Evolutionary conservation across 352 stramenopile species (phyloP).

Genomic region (Phytophthora brassicae): DNA sequence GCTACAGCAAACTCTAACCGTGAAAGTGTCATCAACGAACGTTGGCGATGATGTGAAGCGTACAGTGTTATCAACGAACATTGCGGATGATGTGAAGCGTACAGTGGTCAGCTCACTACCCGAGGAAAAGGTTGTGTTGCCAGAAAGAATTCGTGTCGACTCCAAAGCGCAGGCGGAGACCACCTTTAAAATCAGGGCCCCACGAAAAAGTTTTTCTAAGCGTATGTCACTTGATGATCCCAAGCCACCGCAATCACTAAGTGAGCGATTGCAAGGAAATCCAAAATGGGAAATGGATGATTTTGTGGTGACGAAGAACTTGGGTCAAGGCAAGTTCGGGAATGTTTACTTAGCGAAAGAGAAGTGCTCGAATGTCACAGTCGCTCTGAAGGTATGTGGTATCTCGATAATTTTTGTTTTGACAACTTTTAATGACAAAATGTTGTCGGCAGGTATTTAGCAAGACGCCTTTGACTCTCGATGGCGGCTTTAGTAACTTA

Average conservation of each 20-base stretch:
- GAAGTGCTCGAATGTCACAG: constrained; percentile 58
- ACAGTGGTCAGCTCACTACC: constrained; percentile 1
- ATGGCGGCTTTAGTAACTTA: constrained; percentile 59
- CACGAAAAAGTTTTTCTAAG: constrained; percentile 24
- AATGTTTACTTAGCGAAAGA: constrained; percentile 85
- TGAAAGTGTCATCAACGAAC: background rate
- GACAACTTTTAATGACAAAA: background rate
- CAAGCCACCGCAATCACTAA: constrained; percentile 38
- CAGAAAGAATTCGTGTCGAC: constrained; percentile 45
- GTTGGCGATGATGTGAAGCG: background rate
- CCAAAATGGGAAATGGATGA: constrained; percentile 77
- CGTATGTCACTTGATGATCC: constrained; percentile 52
- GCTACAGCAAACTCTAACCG: background rate
- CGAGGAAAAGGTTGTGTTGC: constrained; percentile 24
- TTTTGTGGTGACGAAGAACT: constrained; percentile 74
- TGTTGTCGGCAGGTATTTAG: constrained; percentile 51
- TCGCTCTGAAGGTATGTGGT: constrained; percentile 74
- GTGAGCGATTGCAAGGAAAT: constrained; percentile 49
- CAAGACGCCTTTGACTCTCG: constrained; percentile 60
- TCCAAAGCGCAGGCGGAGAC: constrained; percentile 14
- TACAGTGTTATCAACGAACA: background rate
- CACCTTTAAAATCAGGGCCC: constrained; percentile 8
- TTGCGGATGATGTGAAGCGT: background rate
- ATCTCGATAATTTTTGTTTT: background rate
- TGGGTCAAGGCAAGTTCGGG: constrained; percentile 86